phyloP scores from a whole-genome alignment of 352 stramenopile genomes.

The Discostella stelligera region DNA sequence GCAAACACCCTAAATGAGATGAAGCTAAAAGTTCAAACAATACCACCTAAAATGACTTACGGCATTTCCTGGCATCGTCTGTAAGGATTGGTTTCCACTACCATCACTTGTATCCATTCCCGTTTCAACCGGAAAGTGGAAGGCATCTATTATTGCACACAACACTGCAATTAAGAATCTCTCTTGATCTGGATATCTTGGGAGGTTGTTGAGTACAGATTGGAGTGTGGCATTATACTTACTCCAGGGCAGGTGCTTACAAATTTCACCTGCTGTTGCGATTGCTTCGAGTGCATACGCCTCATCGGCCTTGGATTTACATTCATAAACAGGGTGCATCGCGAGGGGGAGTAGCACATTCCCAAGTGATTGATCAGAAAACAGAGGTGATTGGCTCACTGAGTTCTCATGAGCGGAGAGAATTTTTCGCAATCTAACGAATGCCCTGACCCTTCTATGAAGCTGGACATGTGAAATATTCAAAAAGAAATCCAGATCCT shows the following conservation, averaged over 20 bases:
- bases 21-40: neutral
- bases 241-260: slow-evolving; percentile 91
- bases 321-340: slow-evolving; percentile 95
- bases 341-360: slow-evolving; percentile 93
- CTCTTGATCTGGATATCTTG: slow-evolving; percentile 91
- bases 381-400: slow-evolving; percentile 19
- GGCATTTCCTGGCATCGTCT: slow-evolving; percentile 23
- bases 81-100: neutral
- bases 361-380: slow-evolving; percentile 83
- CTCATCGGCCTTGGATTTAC: slow-evolving; percentile 90
- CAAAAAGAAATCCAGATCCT: slow-evolving; percentile 97
- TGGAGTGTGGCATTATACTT: slow-evolving; percentile 93
- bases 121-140: slow-evolving; percentile 89
- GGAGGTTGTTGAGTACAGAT: slow-evolving; percentile 87
- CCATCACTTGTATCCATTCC: slow-evolving; percentile 30
- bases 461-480: slow-evolving; percentile 98
- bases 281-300: slow-evolving; percentile 91
- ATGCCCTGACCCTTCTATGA: slow-evolving; percentile 90
- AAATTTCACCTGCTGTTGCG: slow-evolving; percentile 88
- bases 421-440: slow-evolving; percentile 88
- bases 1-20: neutral
- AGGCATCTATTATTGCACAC: slow-evolving; percentile 93
- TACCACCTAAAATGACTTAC: slow-evolving; percentile 64
- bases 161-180: slow-evolving; percentile 85
- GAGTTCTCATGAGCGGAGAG: slow-evolving; percentile 73